Evolutionary conservation across 1,139 yeast species (phyloP).

Genomic region (Pneumocystis oryctolagi): DNA sequence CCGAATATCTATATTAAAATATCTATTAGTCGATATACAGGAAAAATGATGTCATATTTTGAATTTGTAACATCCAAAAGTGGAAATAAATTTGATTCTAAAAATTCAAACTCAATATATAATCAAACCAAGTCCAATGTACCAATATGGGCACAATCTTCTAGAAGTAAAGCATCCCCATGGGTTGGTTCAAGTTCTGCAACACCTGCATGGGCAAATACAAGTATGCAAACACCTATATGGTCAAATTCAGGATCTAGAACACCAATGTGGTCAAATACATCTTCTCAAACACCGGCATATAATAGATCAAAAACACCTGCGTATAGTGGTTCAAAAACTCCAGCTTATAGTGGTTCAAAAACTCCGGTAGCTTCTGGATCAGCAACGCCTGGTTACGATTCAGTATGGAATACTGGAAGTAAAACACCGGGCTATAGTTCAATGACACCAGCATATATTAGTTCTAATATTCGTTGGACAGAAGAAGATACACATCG

Average conservation of each 20-base stretch:
- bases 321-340: constrained; percentile 22
- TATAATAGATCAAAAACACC: not conserved
- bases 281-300: constrained; percentile 14
- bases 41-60: constrained; percentile 56
- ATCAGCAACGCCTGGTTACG: constrained; percentile 14
- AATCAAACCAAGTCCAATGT: not conserved
- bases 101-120: not conserved
- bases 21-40: constrained; percentile 27
- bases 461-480: constrained; percentile 24
- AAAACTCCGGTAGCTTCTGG: constrained; percentile 35
- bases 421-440: constrained; percentile 38
- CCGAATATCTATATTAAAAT: constrained; percentile 23
- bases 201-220: constrained; percentile 33
- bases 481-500: not conserved
- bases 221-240: constrained; percentile 28
- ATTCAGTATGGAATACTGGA: constrained; percentile 24
- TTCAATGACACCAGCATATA: constrained; percentile 22
- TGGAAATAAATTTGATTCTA: constrained; percentile 14
- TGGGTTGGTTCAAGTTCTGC: constrained; percentile 32
- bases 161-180: constrained; percentile 44
- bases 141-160: constrained; percentile 17
- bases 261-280: constrained; percentile 33
- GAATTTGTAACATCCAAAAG: constrained; percentile 51
- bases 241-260: constrained; percentile 32
- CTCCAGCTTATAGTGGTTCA: constrained; percentile 28